Conservation (phyloP, 2,329 filamentous ascomycete genomes). For the Trichoderma atrobrunneum region DNA sequence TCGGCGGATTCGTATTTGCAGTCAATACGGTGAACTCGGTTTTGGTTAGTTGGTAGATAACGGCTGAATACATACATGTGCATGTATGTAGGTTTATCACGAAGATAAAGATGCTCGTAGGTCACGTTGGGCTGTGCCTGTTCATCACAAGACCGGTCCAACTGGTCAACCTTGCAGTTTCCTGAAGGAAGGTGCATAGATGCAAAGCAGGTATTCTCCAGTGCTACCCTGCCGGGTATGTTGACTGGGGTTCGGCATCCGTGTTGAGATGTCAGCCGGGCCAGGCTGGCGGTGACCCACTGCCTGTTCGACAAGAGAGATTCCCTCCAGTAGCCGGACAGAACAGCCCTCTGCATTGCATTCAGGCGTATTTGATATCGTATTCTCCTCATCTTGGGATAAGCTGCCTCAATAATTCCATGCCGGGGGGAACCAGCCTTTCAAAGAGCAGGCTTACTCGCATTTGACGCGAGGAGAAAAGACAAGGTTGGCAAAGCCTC, state of each 20-base stretch:
- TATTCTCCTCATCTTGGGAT: neutral
- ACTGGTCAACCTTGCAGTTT: neutral
- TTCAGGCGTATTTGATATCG: neutral
- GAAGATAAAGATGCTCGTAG: neutral
- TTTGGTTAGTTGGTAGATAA: neutral
- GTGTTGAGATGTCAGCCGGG: conserved; percentile 4
- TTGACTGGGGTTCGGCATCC: neutral
- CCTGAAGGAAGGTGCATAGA: neutral
- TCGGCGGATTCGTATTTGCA: neutral
- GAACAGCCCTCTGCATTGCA: neutral
- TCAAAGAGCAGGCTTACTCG: neutral
- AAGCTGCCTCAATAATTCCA: neutral
- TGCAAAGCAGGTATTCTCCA: neutral
- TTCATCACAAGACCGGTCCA: neutral
- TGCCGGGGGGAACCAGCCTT: neutral
- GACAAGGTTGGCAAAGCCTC: conserved; percentile 3
- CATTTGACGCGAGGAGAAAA: neutral
- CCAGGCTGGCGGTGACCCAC: neutral
- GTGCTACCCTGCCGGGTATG: conserved; percentile 1
- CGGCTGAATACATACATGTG: neutral
- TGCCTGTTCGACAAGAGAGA: neutral
- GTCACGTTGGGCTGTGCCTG: neutral
- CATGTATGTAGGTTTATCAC: neutral
- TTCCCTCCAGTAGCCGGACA: neutral
- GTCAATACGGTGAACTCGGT: neutral